Evolutionary conservation across 2,329 filamentous ascomycete genomes (phyloP), one percentile per base, ranked within the genome.

Genomic region (Microdochium nivale): DNA sequence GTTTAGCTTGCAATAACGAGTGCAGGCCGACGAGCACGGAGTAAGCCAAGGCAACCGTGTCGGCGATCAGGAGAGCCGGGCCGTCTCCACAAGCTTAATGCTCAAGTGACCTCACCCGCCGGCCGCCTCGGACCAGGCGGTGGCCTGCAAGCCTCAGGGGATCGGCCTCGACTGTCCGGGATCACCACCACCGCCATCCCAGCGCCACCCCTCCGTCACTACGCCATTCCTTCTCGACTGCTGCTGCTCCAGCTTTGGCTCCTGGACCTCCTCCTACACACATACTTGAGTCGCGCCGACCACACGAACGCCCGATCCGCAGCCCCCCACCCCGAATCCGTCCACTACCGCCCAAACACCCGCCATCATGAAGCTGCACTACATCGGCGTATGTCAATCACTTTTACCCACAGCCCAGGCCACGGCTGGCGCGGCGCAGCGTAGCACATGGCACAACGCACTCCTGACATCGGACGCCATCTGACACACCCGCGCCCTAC

Each of bases 311-410:
- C 25, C 48, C 50, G 33, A 53, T 23, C 37, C 33, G 21, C 21
- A 24, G 4, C 44, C 9, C 44, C 24, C n/a, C n/a, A n/a, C n/a
- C 35, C 35, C 35, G 4, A 14, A n/a, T 43, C 14, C 35, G 16
- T 7, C 21, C 21, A 43, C 35, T 43, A 4, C 35, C 5, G 35
- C 14, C 14, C 21, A 48, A 30, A 50, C 52, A 52, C 57, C 59
- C 63, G 67, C 66, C 71, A 84, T 62, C 66, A 92, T 92, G 88
- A 92, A 91, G 82, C 75, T 94, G 69, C 79, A 87, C 70, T 94
- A 94, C 72, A 89, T 95, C 66, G 89, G 88, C 62, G 89, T 94
- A 84, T 58, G 84, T 66, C 56, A 50, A 37, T n/a, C n/a, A 55
- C 56, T 55, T 57, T 54, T 49, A 53, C 53, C 51, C 52, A 48